These are phyloP conservation scores for Alternaria atra DNA, from an alignment of 2,329 filamentous ascomycete genomes.

Conservation along the genomic window DNA sequence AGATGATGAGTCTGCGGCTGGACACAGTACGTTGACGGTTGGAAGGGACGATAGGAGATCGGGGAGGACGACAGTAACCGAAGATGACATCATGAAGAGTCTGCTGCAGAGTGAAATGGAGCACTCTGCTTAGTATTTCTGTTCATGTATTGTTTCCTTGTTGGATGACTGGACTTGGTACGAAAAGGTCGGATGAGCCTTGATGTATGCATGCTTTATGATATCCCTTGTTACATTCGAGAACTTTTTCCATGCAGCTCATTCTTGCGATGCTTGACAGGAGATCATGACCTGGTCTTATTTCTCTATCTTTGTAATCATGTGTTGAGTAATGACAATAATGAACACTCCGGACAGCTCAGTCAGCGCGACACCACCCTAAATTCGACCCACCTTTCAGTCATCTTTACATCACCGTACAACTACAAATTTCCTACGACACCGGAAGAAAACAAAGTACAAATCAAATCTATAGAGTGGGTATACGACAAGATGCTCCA, in stretches of 20 bases:
- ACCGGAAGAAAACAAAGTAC: neutral
- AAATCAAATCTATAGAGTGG: neutral
- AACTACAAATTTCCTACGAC: neutral
- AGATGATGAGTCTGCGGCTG: constrained; percentile 14
- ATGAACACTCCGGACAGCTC: too few relatives aligned
- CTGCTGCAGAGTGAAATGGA: constrained; percentile 33
- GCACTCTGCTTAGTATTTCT: constrained; percentile 7
- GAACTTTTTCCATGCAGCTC: neutral
- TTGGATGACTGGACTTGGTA: neutral
- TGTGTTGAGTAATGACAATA: neutral
- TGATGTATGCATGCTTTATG: constrained; percentile 2
- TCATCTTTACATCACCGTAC: neutral
- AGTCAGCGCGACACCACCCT: too few relatives aligned
- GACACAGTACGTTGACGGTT: constrained; percentile 16
- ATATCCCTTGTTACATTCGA: neutral
- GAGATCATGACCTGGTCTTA: neutral
- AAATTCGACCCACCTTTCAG: neutral
- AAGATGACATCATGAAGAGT: constrained; percentile 47
- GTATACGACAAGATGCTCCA: constrained; percentile 1
- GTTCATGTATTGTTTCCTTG: neutral
- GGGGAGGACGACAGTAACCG: constrained; percentile 30
- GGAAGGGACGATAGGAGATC: constrained; percentile 10
- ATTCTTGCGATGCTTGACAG: neutral
- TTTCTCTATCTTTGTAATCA: neutral
- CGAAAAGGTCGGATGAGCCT: neutral